These are phyloP conservation scores for Bruguiera sexangula DNA, from an alignment of 345 rosid species.

Conservation along the genomic window DNA sequence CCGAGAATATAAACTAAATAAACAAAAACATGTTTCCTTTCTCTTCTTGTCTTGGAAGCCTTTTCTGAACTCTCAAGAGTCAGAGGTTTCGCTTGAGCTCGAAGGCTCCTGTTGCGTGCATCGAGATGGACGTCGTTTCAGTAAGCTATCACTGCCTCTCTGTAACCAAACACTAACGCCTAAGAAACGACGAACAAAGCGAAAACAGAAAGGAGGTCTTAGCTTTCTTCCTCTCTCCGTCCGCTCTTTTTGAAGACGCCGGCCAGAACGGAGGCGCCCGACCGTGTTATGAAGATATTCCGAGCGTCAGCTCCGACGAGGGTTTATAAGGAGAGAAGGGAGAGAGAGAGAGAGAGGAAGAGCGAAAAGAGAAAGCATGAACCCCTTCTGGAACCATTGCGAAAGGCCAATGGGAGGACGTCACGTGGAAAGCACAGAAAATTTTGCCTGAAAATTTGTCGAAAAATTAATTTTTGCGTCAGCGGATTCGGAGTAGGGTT, in stretches of 20 bases:
- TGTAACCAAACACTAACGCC: not conserved
- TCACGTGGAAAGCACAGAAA: slow-evolving; percentile 38
- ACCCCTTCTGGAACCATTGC: slow-evolving; percentile 11
- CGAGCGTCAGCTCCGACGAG: not conserved
- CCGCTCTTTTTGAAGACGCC: not conserved
- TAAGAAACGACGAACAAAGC: not conserved
- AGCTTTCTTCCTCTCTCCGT: not conserved
- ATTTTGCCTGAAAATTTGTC: not conserved
- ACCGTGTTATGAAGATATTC: not conserved
- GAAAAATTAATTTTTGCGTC: not conserved
- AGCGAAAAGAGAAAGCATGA: slow-evolving; percentile 1
- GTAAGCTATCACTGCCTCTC: not conserved
- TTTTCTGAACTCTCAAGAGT: not conserved
- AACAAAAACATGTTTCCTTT: not conserved
- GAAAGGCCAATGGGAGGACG: not conserved
- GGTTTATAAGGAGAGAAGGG: not conserved
- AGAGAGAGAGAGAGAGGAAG: not conserved
- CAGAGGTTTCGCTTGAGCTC: slow-evolving; percentile 11
- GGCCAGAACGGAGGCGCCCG: not conserved
- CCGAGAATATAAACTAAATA: too few relatives aligned
- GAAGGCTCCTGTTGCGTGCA: slow-evolving; percentile 18
- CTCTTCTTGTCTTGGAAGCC: not conserved
- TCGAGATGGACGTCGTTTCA: slow-evolving; percentile 5
- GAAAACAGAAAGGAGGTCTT: not conserved
- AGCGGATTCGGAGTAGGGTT: slow-evolving; percentile 37